Base-by-base conservation (phyloP, 352 stramenopile genomes). In the Phytophthora lateralis region DNA sequence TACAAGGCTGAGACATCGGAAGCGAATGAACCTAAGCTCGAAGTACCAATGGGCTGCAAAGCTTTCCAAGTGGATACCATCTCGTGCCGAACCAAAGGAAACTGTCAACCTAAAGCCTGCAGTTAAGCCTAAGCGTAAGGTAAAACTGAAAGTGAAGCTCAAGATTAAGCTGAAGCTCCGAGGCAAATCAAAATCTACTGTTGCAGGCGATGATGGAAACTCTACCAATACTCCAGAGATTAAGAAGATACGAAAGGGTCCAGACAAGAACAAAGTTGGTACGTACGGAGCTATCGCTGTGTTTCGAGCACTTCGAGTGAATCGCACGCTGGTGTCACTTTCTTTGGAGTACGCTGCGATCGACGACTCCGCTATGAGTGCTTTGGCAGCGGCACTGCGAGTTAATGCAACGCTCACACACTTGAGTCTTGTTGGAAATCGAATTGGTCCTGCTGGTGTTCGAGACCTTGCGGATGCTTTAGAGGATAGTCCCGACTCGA, bases 401-500 rank as follows among this genome's bases (percentile, higher is more conserved):
- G 59, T 63, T 6, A 95, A 95, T 60, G 73, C 57, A 17, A 76
- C 78, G 17, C 66, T 95, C 6, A 86, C 79, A 1, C 65, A 75
- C 24, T 49, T 95, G 11, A 75, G 76, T 42, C 64, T 94, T 9
- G 55, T 53, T 12, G 57, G 61, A 34, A 94, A 93, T 41, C 51
- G 18, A 3, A 82, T 95, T 53, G 72, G 79, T 1, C 60, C 79
- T 14, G 39, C 60, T 12, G 85, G 85, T 1, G 67, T 85, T 20
- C 60, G 72, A 7, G 71, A 78, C 9, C 71, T 93, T 1, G 73
- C 74, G 4, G 73, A 87, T 29, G 80, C 80, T 7, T 59, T 93
- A 2, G 76, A 86, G 37, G 76, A 90, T 26, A 78, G 69, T 24
- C 70, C 80, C 0, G 85, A 93, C 41, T 88, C 80, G 6, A 76